Conservation (phyloP, 495 filamentous ascomycete genomes). For the Daldinia grandis region DNA sequence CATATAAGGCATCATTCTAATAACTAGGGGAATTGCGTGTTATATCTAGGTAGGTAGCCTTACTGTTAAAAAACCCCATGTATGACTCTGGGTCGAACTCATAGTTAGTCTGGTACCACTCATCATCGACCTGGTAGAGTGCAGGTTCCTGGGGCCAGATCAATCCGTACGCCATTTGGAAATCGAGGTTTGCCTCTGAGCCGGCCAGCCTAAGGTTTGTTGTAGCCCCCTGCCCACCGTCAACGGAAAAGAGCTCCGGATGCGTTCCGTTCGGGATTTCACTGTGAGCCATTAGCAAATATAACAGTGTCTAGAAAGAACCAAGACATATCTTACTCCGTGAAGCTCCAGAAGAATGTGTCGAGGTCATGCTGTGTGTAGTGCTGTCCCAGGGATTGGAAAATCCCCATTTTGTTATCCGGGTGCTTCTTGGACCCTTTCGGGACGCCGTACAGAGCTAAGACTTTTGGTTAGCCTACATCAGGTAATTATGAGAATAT, state of each 20-base stretch:
- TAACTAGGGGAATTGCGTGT: not conserved
- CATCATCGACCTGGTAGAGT: constrained; percentile 66
- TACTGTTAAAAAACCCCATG: constrained; percentile 50
- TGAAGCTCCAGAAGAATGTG: constrained; percentile 63
- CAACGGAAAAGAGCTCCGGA: constrained; percentile 50
- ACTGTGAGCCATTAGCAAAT: constrained; percentile 15
- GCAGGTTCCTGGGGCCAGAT: constrained; percentile 66
- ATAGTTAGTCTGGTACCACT: constrained; percentile 49
- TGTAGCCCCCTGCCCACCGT: constrained; percentile 45
- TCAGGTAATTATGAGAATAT: too few species aligned
- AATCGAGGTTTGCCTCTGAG: constrained; percentile 47
- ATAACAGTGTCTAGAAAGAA: not conserved
- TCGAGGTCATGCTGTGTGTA: constrained; percentile 65
- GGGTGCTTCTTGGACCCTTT: constrained; percentile 38
- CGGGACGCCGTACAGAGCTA: constrained; percentile 46
- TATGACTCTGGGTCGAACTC: constrained; percentile 34
- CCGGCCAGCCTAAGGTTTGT: constrained; percentile 40
- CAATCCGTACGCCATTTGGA: constrained; percentile 46
- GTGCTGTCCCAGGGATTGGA: constrained; percentile 47
- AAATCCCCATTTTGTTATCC: constrained; percentile 46
- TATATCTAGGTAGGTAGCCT: too few species aligned
- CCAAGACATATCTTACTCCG: constrained; percentile 20
- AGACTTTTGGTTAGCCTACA: constrained; percentile 2
- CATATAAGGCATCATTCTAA: not conserved
- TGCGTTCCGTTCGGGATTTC: constrained; percentile 49